Evolutionary conservation across 345 rosid species (phyloP).

Genomic region (Eucalyptus sp.): DNA sequence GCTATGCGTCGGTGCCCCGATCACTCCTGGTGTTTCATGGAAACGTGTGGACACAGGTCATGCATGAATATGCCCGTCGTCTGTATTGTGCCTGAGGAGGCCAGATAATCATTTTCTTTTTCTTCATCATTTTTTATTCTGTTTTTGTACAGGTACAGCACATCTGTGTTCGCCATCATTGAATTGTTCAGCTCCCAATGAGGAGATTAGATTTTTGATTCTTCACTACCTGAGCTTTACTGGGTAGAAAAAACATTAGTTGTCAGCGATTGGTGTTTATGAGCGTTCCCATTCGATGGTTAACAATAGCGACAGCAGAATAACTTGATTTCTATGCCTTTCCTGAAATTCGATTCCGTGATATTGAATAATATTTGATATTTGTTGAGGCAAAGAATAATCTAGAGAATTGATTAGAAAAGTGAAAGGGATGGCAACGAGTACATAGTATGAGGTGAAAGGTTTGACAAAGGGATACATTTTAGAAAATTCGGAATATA

Average conservation of each 20-base stretch:
- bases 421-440: neutral
- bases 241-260: neutral
- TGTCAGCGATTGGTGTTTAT: neutral
- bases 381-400: no score
- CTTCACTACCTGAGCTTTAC: neutral
- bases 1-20: neutral
- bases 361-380: neutral
- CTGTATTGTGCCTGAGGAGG: neutral
- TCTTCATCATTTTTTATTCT: neutral
- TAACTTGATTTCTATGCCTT: neutral
- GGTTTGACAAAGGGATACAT: neutral
- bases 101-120: neutral
- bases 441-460: neutral
- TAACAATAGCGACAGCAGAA: neutral
- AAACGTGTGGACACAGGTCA: neutral
- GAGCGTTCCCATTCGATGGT: neutral
- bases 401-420: no score
- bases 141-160: neutral
- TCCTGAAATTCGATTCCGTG: neutral
- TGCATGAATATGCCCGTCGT: neutral
- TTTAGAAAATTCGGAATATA: accelerated
- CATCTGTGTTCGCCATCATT: neutral
- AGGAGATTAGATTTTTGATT: neutral
- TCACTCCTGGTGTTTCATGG: no score
- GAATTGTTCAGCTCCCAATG: neutral